phyloP scores from a whole-genome alignment of 306 rosid species.

The Luffa acutangula region DNA sequence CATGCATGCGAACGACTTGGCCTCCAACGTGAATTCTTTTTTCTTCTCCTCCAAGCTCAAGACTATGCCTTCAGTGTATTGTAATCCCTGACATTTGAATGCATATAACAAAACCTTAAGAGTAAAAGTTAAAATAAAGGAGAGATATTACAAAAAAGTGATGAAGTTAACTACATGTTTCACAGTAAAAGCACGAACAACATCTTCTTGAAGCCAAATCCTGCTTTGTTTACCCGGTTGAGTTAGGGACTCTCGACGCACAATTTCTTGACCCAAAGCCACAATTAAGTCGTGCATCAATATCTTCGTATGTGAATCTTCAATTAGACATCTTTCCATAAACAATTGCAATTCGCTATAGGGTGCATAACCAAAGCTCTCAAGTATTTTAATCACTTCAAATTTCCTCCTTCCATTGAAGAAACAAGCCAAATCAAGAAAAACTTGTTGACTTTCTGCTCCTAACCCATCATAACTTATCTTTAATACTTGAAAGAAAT shows the following conservation, averaged over 20 bases:
- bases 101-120: background rate
- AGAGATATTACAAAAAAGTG: background rate
- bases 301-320: background rate
- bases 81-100: background rate
- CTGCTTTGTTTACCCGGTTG: background rate
- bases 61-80: background rate
- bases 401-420: background rate
- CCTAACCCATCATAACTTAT: background rate
- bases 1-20: background rate
- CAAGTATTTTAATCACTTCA: background rate
- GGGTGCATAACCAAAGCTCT: background rate
- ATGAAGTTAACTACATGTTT: background rate
- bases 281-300: constrained; percentile 6
- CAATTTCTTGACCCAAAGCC: constrained; percentile 1
- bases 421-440: constrained; percentile 11
- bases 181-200: background rate
- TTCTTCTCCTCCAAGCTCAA: background rate
- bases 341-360: background rate
- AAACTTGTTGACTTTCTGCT: background rate
- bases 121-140: too few species aligned
- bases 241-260: background rate
- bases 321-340: background rate
- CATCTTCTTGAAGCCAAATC: background rate
- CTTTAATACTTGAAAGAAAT: background rate
- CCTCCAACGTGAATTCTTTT: background rate